phyloP scores from a whole-genome alignment of 257 asterid genomes.

The Rhazya stricta region DNA sequence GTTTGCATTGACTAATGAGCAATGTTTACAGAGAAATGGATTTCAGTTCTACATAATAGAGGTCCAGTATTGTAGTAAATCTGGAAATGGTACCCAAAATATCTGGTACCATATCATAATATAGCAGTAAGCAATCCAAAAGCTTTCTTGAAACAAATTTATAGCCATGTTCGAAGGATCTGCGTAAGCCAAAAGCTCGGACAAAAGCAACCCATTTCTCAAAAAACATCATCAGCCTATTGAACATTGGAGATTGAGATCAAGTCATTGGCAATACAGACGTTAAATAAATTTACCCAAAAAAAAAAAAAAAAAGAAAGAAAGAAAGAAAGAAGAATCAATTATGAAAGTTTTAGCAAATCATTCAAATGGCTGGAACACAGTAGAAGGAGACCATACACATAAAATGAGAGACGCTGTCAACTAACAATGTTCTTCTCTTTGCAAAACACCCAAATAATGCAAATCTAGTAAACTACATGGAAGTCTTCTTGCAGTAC shows the following conservation, averaged over 20 bases:
- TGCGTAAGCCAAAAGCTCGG: background rate
- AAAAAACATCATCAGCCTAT: background rate
- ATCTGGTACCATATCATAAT: background rate
- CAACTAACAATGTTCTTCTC: background rate
- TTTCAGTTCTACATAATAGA: background rate
- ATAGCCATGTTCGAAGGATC: background rate
- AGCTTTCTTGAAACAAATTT: background rate
- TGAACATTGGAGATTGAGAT: background rate
- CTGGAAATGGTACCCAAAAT: background rate
- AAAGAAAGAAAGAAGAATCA: too few species aligned
- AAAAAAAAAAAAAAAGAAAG: too few species aligned
- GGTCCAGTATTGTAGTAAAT: background rate
- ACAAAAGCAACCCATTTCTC: background rate
- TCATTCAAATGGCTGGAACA: background rate
- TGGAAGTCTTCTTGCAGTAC: background rate
- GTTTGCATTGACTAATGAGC: background rate
- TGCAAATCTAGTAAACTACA: background rate
- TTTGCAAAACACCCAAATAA: background rate
- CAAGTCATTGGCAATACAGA: background rate
- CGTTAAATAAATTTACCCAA: too few species aligned
- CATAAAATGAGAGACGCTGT: too few species aligned
- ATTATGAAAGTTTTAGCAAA: background rate
- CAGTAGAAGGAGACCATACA: too few species aligned
- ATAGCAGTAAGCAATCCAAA: background rate
- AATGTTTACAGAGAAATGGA: background rate